Evolutionary conservation across 2,329 filamentous ascomycete species (phyloP).

Genomic region (Berkeleyomyces basicola): DNA sequence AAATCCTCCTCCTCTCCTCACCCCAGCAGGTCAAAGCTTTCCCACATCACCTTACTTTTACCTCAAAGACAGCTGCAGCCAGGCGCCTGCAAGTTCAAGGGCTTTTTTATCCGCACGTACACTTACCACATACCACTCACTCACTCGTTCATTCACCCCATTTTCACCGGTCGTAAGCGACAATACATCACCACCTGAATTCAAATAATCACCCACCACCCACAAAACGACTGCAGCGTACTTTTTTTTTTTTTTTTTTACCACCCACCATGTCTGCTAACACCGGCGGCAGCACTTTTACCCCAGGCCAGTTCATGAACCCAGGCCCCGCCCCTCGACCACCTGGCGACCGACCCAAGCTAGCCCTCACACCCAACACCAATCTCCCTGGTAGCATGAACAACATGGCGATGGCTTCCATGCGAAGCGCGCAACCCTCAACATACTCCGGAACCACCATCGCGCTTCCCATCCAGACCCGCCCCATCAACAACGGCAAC

Average conservation of each 20-base stretch:
- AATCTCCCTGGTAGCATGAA: conserved; percentile 65
- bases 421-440: conserved; percentile 43
- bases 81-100: neutral
- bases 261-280: conserved; percentile 11
- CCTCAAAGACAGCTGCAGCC: neutral
- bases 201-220: neutral
- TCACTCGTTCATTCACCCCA: neutral
- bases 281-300: conserved; percentile 14
- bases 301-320: conserved; percentile 73
- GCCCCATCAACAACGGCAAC: conserved; percentile 40
- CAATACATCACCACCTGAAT: neutral
- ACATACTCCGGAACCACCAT: conserved; percentile 58
- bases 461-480: conserved; percentile 49
- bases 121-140: too few species aligned
- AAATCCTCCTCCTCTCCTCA: conserved; percentile 6
- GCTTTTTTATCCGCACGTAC: neutral
- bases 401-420: conserved; percentile 53
- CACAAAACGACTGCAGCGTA: neutral
- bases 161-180: neutral
- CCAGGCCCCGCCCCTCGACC: conserved; percentile 86
- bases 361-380: conserved; percentile 61
- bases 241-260: neutral
- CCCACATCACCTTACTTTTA: conserved; percentile 1
- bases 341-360: conserved; percentile 65
- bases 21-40: conserved; percentile 10